A percentile compares a stretch with the other conserved stretches of the same genome.
Evolutionary conservation across 352 stramenopile genomes (phyloP).

Genomic region (Globisporangium uncinulatum): DNA sequence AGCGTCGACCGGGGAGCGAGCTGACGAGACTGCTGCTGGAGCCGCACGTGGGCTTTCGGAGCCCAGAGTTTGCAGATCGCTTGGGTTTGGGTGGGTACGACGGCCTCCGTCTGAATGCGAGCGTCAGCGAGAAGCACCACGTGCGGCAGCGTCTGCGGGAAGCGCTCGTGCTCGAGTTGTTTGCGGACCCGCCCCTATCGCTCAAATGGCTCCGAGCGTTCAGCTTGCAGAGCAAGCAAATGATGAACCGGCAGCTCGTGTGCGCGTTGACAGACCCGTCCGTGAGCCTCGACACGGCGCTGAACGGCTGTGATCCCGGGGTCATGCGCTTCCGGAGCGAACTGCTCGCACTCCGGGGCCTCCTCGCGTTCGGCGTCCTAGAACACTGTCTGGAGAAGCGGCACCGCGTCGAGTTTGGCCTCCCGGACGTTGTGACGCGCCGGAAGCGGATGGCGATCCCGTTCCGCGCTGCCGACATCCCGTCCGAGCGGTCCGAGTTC

Average conservation of each 20-base stretch:
- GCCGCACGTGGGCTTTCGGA: constrained; percentile 27
- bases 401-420: constrained; percentile 76
- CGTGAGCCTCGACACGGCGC: constrained; percentile 18
- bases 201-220: constrained; percentile 57
- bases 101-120: constrained; percentile 33
- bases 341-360: constrained; percentile 63
- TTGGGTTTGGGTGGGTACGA: constrained; percentile 36
- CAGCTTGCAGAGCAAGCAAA: background rate
- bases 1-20: constrained; percentile 4
- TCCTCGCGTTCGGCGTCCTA: constrained; percentile 72
- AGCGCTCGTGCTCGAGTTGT: constrained; percentile 53
- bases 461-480: constrained; percentile 81
- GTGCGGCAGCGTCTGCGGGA: constrained; percentile 21
- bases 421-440: constrained; percentile 31
- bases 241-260: constrained; percentile 20
- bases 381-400: constrained; percentile 84
- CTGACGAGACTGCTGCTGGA: constrained; percentile 32
- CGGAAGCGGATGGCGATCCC: constrained; percentile 79
- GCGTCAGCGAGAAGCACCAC: constrained; percentile 11
- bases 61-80: constrained; percentile 28
- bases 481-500: constrained; percentile 80
- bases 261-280: constrained; percentile 28
- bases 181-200: constrained; percentile 52
- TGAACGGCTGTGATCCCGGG: constrained; percentile 10
- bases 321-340: constrained; percentile 24